Evolutionary conservation across 257 asterid species (phyloP), one percentile per base, ranked within the genome.

Genomic region (Penstemon eatonii): DNA sequence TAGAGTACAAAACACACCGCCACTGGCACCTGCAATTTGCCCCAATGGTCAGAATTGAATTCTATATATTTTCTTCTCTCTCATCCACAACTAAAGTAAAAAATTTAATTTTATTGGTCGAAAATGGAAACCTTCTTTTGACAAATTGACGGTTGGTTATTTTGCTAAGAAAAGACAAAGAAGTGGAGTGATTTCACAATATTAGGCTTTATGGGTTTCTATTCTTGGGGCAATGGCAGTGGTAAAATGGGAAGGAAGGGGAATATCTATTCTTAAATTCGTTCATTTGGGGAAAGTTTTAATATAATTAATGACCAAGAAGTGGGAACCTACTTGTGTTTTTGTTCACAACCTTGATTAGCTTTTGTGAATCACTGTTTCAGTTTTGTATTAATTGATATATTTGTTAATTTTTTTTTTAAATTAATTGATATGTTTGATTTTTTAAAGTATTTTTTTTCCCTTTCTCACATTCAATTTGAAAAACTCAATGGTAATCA

Each of bases 1-100:
- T 41, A 76, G 33, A 72, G 79, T 80, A 78, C 85, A 82, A 74
- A 80, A 63, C 69, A 74, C 84, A 76, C 85, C 77, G 79, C 85
- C 84, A 77, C 68, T 65, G 58, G 63, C 82, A 77, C 81, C 80
- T 69, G 79, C 79, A 74, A 79, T 63, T 73, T 67, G 80, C 78
- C 76, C 73, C 65, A 81, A 72, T 76, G 86, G 81, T 78, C 84
- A 78, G 63, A 62, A 72, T 59, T 77, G 49, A 67, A 49, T 63
- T 66, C n/a, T 54, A 47, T 72, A 55, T 56, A 3, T 9, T 10
- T 18, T 42, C 50, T 19, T 54, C 65, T 66, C 78, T 56, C 69
- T 70, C 81, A 51, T 66, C 85, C 80, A 67, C 78, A 77, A 64
- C 75, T 45, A 54, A 13, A 64, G 33, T 25, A 25, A 25, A 25